Conservation (phyloP, 2,329 filamentous ascomycete species). For the Zymoseptoria passerinii region DNA sequence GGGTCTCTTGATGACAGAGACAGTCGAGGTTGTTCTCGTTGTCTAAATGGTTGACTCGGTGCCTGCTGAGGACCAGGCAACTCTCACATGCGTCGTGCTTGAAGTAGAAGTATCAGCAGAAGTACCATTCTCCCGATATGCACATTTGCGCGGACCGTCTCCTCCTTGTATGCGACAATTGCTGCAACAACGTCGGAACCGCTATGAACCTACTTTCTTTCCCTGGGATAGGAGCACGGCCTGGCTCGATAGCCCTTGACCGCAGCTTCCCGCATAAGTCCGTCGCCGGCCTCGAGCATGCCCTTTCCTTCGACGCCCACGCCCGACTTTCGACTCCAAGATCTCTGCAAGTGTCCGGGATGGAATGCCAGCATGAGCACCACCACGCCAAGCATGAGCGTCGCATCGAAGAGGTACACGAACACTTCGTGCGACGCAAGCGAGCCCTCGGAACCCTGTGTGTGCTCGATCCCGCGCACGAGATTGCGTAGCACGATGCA, state of each 20-base stretch:
- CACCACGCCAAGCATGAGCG: conserved; percentile 31
- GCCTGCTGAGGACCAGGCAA: too few species aligned
- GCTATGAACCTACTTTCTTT: neutral
- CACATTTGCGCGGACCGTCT: too few species aligned
- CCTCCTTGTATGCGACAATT: too few species aligned
- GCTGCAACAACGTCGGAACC: too few species aligned
- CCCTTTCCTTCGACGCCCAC: neutral
- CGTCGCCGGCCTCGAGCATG: neutral
- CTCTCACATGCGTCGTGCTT: too few species aligned
- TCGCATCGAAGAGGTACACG: conserved; percentile 40
- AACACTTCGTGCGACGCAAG: conserved; percentile 37
- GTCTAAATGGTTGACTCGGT: too few species aligned
- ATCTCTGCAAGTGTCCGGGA: conserved; percentile 6
- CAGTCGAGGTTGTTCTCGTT: too few species aligned
- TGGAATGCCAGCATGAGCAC: conserved; percentile 12
- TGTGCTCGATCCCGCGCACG: conserved; percentile 43
- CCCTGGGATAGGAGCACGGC: neutral
- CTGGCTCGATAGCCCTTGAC: neutral
- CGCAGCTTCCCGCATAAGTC: neutral
- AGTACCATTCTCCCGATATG: too few species aligned
- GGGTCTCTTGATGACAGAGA: too few species aligned
- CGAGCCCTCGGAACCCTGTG: conserved; percentile 35
- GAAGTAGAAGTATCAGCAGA: too few species aligned
- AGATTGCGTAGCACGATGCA: conserved; percentile 42
- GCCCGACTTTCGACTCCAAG: neutral